Conservation (phyloP, 2,329 filamentous ascomycete species). For the Ophidiomyces ophidiicola region DNA sequence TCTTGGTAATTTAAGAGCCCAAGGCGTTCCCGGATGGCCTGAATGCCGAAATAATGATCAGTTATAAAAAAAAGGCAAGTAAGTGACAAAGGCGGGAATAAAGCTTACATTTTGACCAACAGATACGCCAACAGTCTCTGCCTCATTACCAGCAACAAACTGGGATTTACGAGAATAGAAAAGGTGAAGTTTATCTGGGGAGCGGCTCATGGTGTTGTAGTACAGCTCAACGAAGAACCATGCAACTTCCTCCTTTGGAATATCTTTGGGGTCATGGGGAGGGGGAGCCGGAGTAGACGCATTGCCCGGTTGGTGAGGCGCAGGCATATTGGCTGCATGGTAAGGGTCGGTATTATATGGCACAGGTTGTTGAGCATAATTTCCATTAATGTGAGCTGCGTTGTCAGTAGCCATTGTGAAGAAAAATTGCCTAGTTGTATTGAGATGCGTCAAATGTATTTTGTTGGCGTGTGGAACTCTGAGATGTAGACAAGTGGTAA, state of each 20-base stretch:
- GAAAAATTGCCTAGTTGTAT: slow-evolving; percentile 1
- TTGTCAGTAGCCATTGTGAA: slow-evolving; percentile 24
- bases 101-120: slow-evolving; percentile 70
- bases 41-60: slow-evolving; percentile 10
- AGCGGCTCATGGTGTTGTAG: slow-evolving; percentile 94
- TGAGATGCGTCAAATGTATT: not conserved
- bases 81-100: not conserved
- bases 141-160: slow-evolving; percentile 84
- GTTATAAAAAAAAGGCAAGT: not conserved
- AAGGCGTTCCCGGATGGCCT: slow-evolving; percentile 92
- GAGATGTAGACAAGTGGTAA: too few relatives aligned
- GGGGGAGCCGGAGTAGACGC: slow-evolving; percentile 31
- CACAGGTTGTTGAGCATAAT: slow-evolving; percentile 23
- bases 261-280: slow-evolving; percentile 32
- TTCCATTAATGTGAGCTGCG: slow-evolving; percentile 33
- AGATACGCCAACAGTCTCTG: slow-evolving; percentile 73
- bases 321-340: slow-evolving; percentile 26
- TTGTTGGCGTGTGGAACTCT: not conserved
- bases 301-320: slow-evolving; percentile 27
- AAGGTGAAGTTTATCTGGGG: slow-evolving; percentile 81
- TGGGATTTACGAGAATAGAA: slow-evolving; percentile 96
- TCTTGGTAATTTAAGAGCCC: slow-evolving; percentile 88
- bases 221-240: slow-evolving; percentile 99
- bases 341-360: slow-evolving; percentile 28
- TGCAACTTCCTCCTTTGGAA: slow-evolving; percentile 83